A percentile compares a stretch with the other conserved stretches of the same genome.
phyloP scores from a whole-genome alignment of 208 protist genomes.

The Trypanosoma theileri region DNA sequence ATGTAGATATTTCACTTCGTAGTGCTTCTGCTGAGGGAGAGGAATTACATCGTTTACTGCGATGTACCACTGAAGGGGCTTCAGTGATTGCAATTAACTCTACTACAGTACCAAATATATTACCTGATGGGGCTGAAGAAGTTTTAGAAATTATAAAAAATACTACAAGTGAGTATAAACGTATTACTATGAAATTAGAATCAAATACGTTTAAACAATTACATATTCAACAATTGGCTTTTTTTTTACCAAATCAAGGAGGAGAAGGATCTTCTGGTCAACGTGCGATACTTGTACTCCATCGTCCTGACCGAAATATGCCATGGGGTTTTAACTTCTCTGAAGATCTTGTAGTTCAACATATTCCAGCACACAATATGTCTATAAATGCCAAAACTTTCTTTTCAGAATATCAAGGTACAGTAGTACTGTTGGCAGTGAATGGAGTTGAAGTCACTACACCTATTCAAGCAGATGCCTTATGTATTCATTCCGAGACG shows the following conservation, averaged over 20 bases:
- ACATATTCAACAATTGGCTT: constrained; percentile 37
- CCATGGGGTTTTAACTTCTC: constrained; percentile 37
- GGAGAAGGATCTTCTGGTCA: constrained; percentile 56
- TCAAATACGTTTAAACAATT: constrained; percentile 34
- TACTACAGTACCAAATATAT: constrained; percentile 18
- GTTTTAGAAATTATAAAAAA: constrained; percentile 22
- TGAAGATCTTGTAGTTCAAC: constrained; percentile 30
- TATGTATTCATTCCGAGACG: constrained; percentile 43
- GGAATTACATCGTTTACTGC: constrained; percentile 52
- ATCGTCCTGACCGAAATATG: constrained; percentile 33
- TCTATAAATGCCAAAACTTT: constrained; percentile 27
- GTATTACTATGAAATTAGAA: constrained; percentile 39
- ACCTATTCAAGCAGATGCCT: constrained; percentile 38
- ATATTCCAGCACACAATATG: constrained; percentile 11
- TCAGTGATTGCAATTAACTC: constrained; percentile 48
- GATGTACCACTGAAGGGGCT: constrained; percentile 38
- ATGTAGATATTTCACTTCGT: constrained; percentile 64
- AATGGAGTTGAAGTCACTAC: constrained; percentile 68
- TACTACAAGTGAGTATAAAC: constrained; percentile 30
- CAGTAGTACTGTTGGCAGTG: constrained; percentile 49
- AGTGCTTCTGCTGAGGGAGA: constrained; percentile 34
- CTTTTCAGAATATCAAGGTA: constrained; percentile 33
- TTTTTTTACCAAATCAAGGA: constrained; percentile 45
- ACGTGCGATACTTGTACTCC: constrained; percentile 46
- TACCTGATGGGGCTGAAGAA: background rate